Evolutionary conservation across 2,329 filamentous ascomycete genomes (phyloP).

Genomic region (Exophiala sp.): DNA sequence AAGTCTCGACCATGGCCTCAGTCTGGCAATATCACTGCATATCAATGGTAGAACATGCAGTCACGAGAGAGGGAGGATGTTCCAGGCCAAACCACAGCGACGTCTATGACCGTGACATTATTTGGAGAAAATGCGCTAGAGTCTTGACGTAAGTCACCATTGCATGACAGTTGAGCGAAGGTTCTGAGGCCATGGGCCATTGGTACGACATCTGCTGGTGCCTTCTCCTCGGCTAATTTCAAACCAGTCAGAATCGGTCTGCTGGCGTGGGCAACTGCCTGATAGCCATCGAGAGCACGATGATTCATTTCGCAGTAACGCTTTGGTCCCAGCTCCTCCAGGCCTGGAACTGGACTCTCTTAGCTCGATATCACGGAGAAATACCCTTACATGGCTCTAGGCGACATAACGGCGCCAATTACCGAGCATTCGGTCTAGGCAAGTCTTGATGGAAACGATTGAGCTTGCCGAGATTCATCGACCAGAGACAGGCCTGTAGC

Average conservation of each 20-base stretch:
- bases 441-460: not conserved
- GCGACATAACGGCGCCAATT: not conserved
- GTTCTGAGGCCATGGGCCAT: not conserved
- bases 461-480: not conserved
- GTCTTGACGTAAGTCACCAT: too few relatives aligned
- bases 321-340: not conserved
- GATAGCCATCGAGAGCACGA: not conserved
- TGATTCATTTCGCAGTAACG: not conserved
- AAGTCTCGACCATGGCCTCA: too few relatives aligned
- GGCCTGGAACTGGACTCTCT: not conserved
- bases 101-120: too few relatives aligned
- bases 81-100: too few relatives aligned
- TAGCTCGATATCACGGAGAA: slow-evolving; percentile 4
- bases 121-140: too few relatives aligned
- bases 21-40: too few relatives aligned
- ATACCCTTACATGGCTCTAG: slow-evolving; percentile 4
- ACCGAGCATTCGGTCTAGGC: not conserved
- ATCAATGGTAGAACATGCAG: too few relatives aligned
- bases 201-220: not conserved
- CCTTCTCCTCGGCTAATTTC: not conserved
- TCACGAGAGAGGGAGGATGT: too few relatives aligned
- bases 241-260: not conserved
- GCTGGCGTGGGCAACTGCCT: not conserved
- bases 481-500: not conserved
- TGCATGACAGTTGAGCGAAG: not conserved